phyloP scores from a whole-genome alignment of 169 alveolate genomes.

The Babesia bigemina region DNA sequence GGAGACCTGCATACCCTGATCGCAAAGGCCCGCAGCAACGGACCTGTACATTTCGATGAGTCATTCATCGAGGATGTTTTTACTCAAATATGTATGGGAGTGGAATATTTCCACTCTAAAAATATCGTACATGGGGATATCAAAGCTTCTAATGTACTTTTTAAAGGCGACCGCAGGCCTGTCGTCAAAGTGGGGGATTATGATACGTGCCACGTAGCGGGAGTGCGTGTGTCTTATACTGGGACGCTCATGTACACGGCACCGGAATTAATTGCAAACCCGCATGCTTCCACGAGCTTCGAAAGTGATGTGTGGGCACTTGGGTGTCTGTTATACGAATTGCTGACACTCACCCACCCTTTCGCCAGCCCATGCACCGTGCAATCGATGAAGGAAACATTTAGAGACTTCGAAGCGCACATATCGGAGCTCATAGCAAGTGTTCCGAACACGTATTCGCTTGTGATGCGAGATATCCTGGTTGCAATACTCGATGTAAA shows the following conservation, averaged over 20 bases:
- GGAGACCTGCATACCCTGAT: slow-evolving; percentile 23
- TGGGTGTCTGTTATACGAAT: slow-evolving; percentile 71
- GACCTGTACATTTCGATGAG: slow-evolving; percentile 3
- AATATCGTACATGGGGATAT: slow-evolving; percentile 34
- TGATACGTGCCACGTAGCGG: slow-evolving; percentile 16
- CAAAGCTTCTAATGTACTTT: slow-evolving; percentile 30
- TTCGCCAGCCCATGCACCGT: slow-evolving; percentile 45
- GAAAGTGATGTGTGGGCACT: slow-evolving; percentile 66
- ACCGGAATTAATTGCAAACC: slow-evolving; percentile 22
- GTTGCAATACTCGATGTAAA: neutral
- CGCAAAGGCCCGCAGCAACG: neutral
- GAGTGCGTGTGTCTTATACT: no score
- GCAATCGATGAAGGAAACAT: slow-evolving; percentile 5
- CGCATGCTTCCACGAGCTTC: neutral
- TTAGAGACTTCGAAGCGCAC: neutral
- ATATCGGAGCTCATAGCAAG: neutral
- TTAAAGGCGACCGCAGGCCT: neutral
- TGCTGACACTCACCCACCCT: slow-evolving; percentile 68
- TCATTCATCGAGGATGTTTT: neutral
- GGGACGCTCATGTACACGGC: slow-evolving; percentile 46
- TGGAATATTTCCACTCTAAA: slow-evolving; percentile 9
- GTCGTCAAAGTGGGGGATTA: slow-evolving; percentile 31
- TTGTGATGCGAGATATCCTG: neutral
- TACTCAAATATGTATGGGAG: slow-evolving; percentile 18
- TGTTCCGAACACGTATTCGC: neutral